Evolutionary conservation across 2,329 filamentous ascomycete genomes (phyloP).

Genomic region (Paecilomyces niveus): DNA sequence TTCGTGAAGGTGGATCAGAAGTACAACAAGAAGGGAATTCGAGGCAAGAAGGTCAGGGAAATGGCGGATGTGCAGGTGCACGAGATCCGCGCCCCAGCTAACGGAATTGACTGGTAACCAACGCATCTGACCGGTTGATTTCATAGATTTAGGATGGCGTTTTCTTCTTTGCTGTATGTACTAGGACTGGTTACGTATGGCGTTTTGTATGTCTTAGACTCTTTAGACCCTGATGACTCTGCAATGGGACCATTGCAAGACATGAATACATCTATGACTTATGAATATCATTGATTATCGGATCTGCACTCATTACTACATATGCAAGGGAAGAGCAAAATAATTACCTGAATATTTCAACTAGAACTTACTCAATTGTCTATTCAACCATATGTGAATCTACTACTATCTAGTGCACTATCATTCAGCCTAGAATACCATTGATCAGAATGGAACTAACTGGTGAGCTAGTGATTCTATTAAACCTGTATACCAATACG

Average conservation of each 20-base stretch:
- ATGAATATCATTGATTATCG: neutral
- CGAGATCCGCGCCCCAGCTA: constrained; percentile 10
- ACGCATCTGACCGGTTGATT: neutral
- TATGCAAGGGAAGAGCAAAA: neutral
- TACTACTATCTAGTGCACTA: too few species aligned
- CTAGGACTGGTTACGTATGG: neutral
- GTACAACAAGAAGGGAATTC: constrained; percentile 40
- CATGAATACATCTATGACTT: neutral
- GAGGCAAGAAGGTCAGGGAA: constrained; percentile 43
- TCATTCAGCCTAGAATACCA: too few species aligned
- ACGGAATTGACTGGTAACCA: constrained; percentile 28
- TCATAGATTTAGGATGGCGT: neutral
- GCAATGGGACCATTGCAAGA: neutral
- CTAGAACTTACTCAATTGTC: too few species aligned
- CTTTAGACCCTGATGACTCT: neutral
- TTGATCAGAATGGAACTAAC: too few species aligned
- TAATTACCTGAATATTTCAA: neutral
- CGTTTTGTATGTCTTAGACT: neutral
- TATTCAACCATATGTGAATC: too few species aligned
- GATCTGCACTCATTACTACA: neutral
- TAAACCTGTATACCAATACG: too few species aligned
- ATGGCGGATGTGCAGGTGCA: constrained; percentile 7
- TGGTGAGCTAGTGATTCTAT: too few species aligned
- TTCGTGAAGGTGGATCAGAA: constrained; percentile 52
- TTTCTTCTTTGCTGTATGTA: neutral